A percentile compares a stretch with the other conserved stretches of the same genome.
Evolutionary conservation across 805 yeast species (phyloP).

Genomic region (Tetrapisispora namnaoensis): DNA sequence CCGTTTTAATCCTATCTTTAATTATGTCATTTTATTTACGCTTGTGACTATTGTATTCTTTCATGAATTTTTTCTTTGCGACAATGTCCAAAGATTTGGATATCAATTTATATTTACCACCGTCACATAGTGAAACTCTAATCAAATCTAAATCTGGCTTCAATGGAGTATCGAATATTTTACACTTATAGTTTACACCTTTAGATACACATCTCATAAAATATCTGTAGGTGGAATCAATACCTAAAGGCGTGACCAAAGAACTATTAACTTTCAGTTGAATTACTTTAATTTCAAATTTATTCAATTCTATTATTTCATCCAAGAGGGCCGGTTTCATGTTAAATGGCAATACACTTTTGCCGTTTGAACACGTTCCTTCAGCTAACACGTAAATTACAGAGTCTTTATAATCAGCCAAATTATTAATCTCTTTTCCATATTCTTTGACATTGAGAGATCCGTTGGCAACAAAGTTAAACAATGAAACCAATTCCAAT

Average conservation of each 20-base stretch:
- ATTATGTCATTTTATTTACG: neutral
- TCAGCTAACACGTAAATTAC: slow-evolving; percentile 56
- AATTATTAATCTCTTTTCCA: slow-evolving; percentile 10
- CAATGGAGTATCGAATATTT: slow-evolving; percentile 16
- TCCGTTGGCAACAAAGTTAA: slow-evolving; percentile 17
- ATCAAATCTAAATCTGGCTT: slow-evolving; percentile 20
- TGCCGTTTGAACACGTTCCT: slow-evolving; percentile 81
- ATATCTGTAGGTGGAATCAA: slow-evolving; percentile 8
- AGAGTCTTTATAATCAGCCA: slow-evolving; percentile 28
- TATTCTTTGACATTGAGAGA: slow-evolving; percentile 11
- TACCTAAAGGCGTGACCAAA: slow-evolving; percentile 27
- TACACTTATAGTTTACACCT: slow-evolving; percentile 16
- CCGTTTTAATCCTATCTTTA: neutral
- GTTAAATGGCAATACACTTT: slow-evolving; percentile 54
- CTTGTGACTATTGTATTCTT: slow-evolving; percentile 8
- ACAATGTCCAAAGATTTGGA: slow-evolving; percentile 35
- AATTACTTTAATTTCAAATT: slow-evolving; percentile 14
- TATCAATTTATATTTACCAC: slow-evolving; percentile 41
- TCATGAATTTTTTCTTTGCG: slow-evolving; percentile 38
- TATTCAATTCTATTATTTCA: slow-evolving; percentile 9
- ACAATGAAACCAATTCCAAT: slow-evolving; percentile 12
- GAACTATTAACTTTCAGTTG: slow-evolving; percentile 25
- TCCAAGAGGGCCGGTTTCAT: slow-evolving; percentile 16
- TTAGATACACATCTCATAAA: slow-evolving; percentile 14
- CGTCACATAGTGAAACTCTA: slow-evolving; percentile 30